These are phyloP conservation scores for Cladosporium sp. DNA, from an alignment of 2,329 filamentous ascomycete species.

Conservation along the genomic window DNA sequence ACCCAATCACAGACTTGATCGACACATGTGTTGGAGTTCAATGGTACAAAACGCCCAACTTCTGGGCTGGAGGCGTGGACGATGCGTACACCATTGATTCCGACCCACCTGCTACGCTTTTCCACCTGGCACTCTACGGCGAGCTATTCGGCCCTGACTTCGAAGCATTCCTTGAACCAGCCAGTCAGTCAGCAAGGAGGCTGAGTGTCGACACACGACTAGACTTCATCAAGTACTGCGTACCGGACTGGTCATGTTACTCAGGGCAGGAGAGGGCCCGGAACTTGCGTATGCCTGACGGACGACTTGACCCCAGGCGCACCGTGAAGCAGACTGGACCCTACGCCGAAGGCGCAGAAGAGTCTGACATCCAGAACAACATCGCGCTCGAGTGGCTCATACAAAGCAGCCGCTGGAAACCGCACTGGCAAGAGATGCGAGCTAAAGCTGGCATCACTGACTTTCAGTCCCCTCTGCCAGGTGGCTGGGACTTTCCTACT, in stretches of 20 bases:
- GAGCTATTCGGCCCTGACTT: conserved; percentile 35
- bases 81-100: conserved; percentile 33
- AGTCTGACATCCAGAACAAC: conserved; percentile 11
- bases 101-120: conserved; percentile 30
- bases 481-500: conserved; percentile 14
- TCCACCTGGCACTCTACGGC: conserved; percentile 38
- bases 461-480: conserved; percentile 18
- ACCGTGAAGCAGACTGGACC: not conserved
- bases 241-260: not conserved
- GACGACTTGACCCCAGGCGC: not conserved
- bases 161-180: conserved; percentile 27
- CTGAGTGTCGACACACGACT: not conserved
- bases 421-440: conserved; percentile 30
- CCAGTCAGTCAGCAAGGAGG: not conserved
- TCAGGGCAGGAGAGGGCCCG: not conserved
- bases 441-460: conserved; percentile 20
- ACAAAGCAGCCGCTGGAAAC: conserved; percentile 29
- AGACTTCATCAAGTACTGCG: not conserved
- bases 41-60: conserved; percentile 30
- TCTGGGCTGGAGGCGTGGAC: conserved; percentile 37
- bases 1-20: conserved; percentile 37
- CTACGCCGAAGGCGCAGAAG: not conserved
- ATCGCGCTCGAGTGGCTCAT: conserved; percentile 27
- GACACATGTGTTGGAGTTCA: conserved; percentile 37
- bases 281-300: not conserved